Percentiles rank a stretch among this genome's conserved stretches.
These are phyloP conservation scores for Pythium periplocum DNA, from an alignment of 352 stramenopile species.

Conservation along the genomic window DNA sequence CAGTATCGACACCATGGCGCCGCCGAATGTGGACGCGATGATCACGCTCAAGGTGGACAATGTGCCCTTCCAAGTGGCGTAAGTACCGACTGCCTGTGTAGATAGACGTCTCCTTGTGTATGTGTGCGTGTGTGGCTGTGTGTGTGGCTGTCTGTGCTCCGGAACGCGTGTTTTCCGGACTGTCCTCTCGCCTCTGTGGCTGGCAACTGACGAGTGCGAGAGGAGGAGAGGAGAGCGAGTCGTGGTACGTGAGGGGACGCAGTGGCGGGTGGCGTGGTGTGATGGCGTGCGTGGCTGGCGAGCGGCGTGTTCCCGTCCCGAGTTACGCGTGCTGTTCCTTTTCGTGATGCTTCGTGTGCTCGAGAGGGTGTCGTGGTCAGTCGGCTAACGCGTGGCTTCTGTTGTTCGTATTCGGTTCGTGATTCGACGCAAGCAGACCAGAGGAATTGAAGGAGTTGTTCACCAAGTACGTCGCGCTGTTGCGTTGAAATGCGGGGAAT, in stretches of 20 bases:
- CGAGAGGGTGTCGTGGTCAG: neutral
- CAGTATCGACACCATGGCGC: conserved; percentile 32
- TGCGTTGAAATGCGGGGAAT: neutral
- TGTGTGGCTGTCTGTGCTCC: too few relatives aligned
- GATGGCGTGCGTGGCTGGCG: too few relatives aligned
- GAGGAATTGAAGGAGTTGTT: conserved; percentile 54
- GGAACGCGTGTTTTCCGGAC: too few relatives aligned
- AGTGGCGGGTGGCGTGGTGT: neutral
- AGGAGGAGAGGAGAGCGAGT: conserved; percentile 7
- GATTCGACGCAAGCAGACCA: conserved; percentile 2
- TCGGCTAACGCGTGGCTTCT: conserved; percentile 17
- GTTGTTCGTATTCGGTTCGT: too few relatives aligned
- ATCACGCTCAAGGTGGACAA: conserved; percentile 89
- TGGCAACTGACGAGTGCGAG: conserved; percentile 5
- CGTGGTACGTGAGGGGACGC: neutral
- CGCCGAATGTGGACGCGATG: conserved; percentile 79
- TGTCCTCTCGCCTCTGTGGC: too few relatives aligned
- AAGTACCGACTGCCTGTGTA: conserved; percentile 8
- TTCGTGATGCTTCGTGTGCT: too few relatives aligned
- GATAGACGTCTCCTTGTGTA: too few relatives aligned
- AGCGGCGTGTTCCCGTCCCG: too few relatives aligned
- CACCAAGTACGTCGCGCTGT: conserved; percentile 37
- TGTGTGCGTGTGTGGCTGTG: too few relatives aligned
- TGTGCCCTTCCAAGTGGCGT: conserved; percentile 74
- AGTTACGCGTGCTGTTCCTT: too few relatives aligned